Evolutionary conservation across 805 yeast genomes (phyloP), one percentile per base, ranked within the genome.

Genomic region (Candida silvicultrix): DNA sequence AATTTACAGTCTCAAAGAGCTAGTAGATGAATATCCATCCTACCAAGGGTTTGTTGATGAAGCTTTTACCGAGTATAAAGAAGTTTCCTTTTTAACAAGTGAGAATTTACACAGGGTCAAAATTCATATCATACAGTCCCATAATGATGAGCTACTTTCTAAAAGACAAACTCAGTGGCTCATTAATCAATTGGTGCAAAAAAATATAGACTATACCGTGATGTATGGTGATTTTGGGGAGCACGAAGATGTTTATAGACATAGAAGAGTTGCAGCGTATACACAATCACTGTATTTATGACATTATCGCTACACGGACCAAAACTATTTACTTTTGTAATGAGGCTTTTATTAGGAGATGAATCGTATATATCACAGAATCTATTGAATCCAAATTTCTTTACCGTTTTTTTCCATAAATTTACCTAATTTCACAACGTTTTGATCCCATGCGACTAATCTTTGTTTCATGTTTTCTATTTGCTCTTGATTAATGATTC

Each of bases 401-500:
- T 73, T 70, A 45, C 90, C 92, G 35, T 77, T 71, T 14, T 63
- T 65, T 46, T 75, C 77, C 71, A 85, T 78, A 68, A 79, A 80
- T 28, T 66, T 63, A 42, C 80, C 85, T 54, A 94, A 73, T 31
- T 72, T 71, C 35, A 74, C 73, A 22, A 92, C 97, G 55, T 82
- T 82, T 45, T 65, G 63, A 55, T 85, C 83, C 99, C 99, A 94
- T 43, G 72, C 74, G 23, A 73, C 72, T 60, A 94, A 75, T 57
- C 86, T 85, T 44, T 74, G 73, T 53, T 81, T 80, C 85, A 94
- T 88, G 39, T 74, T 74, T 47, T 73, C 77, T 48, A 92, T 85
- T 71, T 94, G 99, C 39, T 78, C 78, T 51, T 72, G 73, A 59
- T 88, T 88, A 75, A 94, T 83, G 45, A 89, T 87, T 59, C 98